A percentile compares a stretch with the other conserved stretches of the same genome.
Evolutionary conservation across 1,284 basidiomycete species (phyloP).

Genomic region (Hymenochaete sp.): DNA sequence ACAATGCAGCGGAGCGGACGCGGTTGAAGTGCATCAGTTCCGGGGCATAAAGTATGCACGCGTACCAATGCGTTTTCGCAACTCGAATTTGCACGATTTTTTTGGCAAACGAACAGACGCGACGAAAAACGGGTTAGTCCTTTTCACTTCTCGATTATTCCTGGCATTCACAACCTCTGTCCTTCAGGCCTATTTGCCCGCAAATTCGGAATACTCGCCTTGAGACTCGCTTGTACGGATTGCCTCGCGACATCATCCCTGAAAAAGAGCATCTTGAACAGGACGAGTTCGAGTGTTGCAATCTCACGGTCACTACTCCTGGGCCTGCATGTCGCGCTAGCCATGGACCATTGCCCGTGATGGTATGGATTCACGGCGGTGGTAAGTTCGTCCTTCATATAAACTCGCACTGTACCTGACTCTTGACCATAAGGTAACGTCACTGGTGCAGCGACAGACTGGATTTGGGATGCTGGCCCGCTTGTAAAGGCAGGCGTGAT

Average conservation of each 20-base stretch:
- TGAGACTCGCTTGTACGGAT: constrained; percentile 55
- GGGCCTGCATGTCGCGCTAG: constrained; percentile 30
- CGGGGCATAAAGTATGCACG: constrained; percentile 67
- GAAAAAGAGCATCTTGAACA: constrained; percentile 40
- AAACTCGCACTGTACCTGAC: too few relatives aligned
- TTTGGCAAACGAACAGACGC: constrained; percentile 53
- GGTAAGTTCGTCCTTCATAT: too few relatives aligned
- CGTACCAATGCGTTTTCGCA: constrained; percentile 65
- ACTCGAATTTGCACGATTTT: constrained; percentile 48
- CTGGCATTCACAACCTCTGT: not conserved
- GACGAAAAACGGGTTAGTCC: constrained; percentile 49
- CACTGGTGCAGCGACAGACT: constrained; percentile 57
- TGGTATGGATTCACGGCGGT: constrained; percentile 74
- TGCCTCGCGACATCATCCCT: constrained; percentile 46
- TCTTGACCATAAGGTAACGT: too few relatives aligned
- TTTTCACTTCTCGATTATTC: constrained; percentile 1
- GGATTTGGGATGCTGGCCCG: constrained; percentile 64
- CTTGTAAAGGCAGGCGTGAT: constrained; percentile 58
- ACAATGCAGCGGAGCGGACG: too few relatives aligned
- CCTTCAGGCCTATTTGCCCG: constrained; percentile 61
- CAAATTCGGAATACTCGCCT: constrained; percentile 41
- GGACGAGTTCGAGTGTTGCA: constrained; percentile 68
- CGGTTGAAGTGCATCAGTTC: constrained; percentile 55
- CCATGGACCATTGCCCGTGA: constrained; percentile 47
- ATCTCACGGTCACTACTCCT: constrained; percentile 68